Percentiles rank a stretch among this genome's conserved stretches.
These are phyloP conservation scores for Solanum piurae DNA, from an alignment of 257 asterid genomes.

Conservation along the genomic window DNA sequence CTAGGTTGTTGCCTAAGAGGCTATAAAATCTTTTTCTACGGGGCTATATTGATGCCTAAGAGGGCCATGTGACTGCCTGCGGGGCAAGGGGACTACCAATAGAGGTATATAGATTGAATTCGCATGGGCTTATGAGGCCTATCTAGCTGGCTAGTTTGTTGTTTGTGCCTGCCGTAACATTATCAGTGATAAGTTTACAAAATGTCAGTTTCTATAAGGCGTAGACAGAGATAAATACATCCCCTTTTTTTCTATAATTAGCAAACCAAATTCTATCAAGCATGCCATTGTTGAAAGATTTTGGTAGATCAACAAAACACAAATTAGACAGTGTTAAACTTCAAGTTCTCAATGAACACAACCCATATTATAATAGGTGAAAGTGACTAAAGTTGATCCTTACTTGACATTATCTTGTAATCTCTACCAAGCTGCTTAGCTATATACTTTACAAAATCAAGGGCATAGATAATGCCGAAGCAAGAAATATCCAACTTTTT, in stretches of 20 bases:
- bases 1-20: background rate
- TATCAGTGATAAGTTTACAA: background rate
- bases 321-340: background rate
- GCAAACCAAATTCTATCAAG: background rate
- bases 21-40: background rate
- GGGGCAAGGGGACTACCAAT: background rate
- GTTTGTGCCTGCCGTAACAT: background rate
- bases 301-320: background rate
- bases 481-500: conserved; percentile 29
- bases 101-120: background rate
- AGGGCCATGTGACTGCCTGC: background rate
- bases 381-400: conserved; percentile 3
- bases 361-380: background rate
- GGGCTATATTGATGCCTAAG: background rate
- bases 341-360: background rate
- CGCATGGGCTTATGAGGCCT: background rate
- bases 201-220: background rate
- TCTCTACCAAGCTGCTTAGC: conserved; percentile 35
- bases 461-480: conserved; percentile 45
- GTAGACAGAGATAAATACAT: background rate
- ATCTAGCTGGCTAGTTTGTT: background rate
- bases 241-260: background rate
- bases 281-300: background rate
- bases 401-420: conserved; percentile 63
- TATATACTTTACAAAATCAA: conserved; percentile 41